Evolutionary conservation across 371 early-diverging fungal genomes (phyloP).

Genomic region (Rhizopus microsporus): DNA sequence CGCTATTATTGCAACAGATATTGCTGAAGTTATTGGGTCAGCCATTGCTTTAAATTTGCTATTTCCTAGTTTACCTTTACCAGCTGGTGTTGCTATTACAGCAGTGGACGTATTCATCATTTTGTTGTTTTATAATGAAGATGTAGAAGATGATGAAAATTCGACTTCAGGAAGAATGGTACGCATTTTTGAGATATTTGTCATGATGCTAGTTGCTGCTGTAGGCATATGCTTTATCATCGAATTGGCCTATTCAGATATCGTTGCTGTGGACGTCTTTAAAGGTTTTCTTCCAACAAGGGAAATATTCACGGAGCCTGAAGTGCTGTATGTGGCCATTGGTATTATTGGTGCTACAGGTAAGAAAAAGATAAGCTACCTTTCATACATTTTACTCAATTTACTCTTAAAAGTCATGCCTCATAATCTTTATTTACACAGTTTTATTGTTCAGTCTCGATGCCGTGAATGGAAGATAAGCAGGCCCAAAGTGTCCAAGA

Average conservation of each 20-base stretch:
- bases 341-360: slow-evolving; percentile 87
- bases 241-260: slow-evolving; percentile 60
- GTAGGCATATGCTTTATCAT: slow-evolving; percentile 74
- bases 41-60: slow-evolving; percentile 82
- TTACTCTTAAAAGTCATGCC: slow-evolving; percentile 48
- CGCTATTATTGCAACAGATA: slow-evolving; percentile 76
- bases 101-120: slow-evolving; percentile 76
- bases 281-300: slow-evolving; percentile 69
- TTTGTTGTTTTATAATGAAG: slow-evolving; percentile 63
- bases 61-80: slow-evolving; percentile 66
- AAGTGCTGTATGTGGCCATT: slow-evolving; percentile 71
- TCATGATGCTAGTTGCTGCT: slow-evolving; percentile 66
- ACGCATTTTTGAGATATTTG: slow-evolving; percentile 66
- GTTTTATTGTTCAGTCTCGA: slow-evolving; percentile 67
- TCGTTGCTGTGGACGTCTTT: slow-evolving; percentile 62
- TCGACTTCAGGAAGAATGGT: slow-evolving; percentile 46
- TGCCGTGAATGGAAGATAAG: slow-evolving; percentile 36
- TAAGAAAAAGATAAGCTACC: slow-evolving; percentile 4
- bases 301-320: slow-evolving; percentile 62
- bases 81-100: slow-evolving; percentile 80
- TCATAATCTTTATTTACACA: slow-evolving; percentile 81
- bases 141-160: slow-evolving; percentile 32
- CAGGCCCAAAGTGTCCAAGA: slow-evolving; percentile 28
- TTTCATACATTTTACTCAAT: not conserved
- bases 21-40: slow-evolving; percentile 86